Base-by-base conservation (phyloP, 306 rosid species). In the Quercus cerris region DNA sequence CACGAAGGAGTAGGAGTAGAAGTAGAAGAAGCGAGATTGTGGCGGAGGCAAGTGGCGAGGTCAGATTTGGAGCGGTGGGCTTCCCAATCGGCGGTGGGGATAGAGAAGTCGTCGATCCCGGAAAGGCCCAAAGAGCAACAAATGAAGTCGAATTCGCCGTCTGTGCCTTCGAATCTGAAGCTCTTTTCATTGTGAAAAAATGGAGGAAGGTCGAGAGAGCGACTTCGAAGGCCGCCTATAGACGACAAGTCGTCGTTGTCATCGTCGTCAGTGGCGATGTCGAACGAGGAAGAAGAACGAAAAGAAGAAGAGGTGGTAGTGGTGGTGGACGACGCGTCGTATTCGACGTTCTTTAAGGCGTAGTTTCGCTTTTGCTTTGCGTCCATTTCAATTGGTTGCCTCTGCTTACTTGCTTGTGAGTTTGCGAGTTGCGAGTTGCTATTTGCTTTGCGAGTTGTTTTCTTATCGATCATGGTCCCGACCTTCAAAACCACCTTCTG, bases 81-180 rank as follows among this genome's bases (percentile, higher is more conserved):
- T 74, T 85, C 89, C 94, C 94, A 90, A 23, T 84, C 92, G 2
- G 77, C 87, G 23, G 88, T 4, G 3, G 94, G 94, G 35, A 90
- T 90, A 2, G 76, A 35, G 10, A 90, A 88, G 78, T 88, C 94
- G 33, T 90, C 90, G 4, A 90, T 90, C 0, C 94, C 92, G 7
- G 88, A 83, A 33, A 90, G 94, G 11, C 94, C 94, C 31, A 90
- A 56, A 6, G 82, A 63, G 10, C 75, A 85, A 67, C 85, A 80
- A 75, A 90, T 87, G 35, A 76, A 84, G 33, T 90, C 90, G 85
- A 90, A 86, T 75, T 88, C 90, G 4, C 90, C 94, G 5, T 90
- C 92, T 11, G 25, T 52, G 59, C 91, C 93, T 2, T 49, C 23
- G 41, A 90, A 61, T 20, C 94, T 78, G 68, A 85, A 87, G 75